phyloP scores from a whole-genome alignment of 768 basidiomycete genomes.

The Tylopilus balloui region DNA sequence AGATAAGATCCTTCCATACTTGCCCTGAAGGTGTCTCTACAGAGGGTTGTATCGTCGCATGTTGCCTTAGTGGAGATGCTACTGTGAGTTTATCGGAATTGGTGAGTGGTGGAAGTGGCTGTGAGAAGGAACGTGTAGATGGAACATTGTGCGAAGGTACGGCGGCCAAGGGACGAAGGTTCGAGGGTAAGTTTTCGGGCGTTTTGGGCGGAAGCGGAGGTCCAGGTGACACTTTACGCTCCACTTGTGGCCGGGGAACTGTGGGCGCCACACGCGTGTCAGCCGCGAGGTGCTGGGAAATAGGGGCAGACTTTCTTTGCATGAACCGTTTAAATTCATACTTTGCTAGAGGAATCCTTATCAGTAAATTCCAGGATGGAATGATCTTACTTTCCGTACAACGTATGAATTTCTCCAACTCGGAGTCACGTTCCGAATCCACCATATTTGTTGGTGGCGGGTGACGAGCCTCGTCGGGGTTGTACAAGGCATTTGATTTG shows the following conservation, averaged over 20 bases:
- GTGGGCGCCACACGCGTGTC: slow-evolving; percentile 39
- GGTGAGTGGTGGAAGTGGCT: slow-evolving; percentile 27
- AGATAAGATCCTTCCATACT: slow-evolving; percentile 58
- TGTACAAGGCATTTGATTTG: slow-evolving; percentile 74
- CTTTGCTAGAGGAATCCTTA: slow-evolving; percentile 49
- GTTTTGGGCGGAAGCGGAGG: slow-evolving; percentile 28
- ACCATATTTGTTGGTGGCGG: slow-evolving; percentile 80
- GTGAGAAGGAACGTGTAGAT: slow-evolving; percentile 31
- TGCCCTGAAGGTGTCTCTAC: slow-evolving; percentile 25
- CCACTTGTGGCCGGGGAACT: slow-evolving; percentile 7
- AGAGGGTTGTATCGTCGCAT: slow-evolving; percentile 10
- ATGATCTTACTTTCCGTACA: slow-evolving; percentile 39
- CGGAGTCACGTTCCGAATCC: slow-evolving; percentile 79
- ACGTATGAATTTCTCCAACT: slow-evolving; percentile 88
- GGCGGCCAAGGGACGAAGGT: slow-evolving; percentile 13
- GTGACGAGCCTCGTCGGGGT: slow-evolving; percentile 76
- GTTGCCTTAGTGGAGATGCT: slow-evolving; percentile 3
- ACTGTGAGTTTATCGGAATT: slow-evolving; percentile 13
- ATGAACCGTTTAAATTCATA: slow-evolving; percentile 75
- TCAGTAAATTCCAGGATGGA: not conserved
- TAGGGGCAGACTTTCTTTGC: slow-evolving; percentile 36
- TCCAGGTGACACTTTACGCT: slow-evolving; percentile 20
- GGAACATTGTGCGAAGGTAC: slow-evolving; percentile 15
- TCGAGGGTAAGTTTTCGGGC: slow-evolving; percentile 23
- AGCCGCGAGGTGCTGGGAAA: slow-evolving; percentile 35